Evolutionary conservation across 2,329 filamentous ascomycete species (phyloP).

Genomic region (Pseudocercospora vitis): DNA sequence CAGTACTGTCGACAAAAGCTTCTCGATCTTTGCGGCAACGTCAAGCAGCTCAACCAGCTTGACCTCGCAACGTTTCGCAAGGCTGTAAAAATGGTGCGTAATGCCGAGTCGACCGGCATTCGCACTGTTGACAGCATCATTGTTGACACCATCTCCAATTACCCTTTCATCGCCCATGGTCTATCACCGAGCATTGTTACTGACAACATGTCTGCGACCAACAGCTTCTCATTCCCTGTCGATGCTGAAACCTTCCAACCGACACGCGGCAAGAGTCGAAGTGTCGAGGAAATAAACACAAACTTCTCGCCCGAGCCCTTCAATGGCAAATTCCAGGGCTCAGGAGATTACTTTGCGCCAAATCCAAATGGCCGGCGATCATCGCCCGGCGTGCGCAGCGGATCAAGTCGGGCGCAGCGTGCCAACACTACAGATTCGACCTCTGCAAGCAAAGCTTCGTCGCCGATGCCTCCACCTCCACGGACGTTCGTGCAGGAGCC

Average conservation of each 20-base stretch:
- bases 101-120: constrained; percentile 23
- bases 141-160: constrained; percentile 22
- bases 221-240: constrained; percentile 37
- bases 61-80: constrained; percentile 31
- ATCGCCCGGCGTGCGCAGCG: constrained; percentile 22
- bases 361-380: constrained; percentile 17
- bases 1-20: constrained; percentile 17
- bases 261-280: constrained; percentile 45
- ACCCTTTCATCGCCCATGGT: constrained; percentile 21
- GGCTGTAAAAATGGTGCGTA: constrained; percentile 26
- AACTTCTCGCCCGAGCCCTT: constrained; percentile 50
- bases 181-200: constrained; percentile 21
- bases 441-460: constrained; percentile 14
- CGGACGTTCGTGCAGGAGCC: constrained; percentile 1
- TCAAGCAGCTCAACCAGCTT: constrained; percentile 25
- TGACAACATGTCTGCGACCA: constrained; percentile 23
- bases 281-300: constrained; percentile 52
- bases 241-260: constrained; percentile 29
- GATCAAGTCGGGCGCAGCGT: constrained; percentile 15
- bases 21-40: constrained; percentile 9
- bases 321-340: constrained; percentile 47
- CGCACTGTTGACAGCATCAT: constrained; percentile 20
- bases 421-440: constrained; percentile 22
- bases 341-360: constrained; percentile 43
- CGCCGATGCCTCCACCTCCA: constrained; percentile 14